These are phyloP conservation scores for Lagerstroemia fauriei DNA, from an alignment of 441 rosid species.

Conservation along the genomic window DNA sequence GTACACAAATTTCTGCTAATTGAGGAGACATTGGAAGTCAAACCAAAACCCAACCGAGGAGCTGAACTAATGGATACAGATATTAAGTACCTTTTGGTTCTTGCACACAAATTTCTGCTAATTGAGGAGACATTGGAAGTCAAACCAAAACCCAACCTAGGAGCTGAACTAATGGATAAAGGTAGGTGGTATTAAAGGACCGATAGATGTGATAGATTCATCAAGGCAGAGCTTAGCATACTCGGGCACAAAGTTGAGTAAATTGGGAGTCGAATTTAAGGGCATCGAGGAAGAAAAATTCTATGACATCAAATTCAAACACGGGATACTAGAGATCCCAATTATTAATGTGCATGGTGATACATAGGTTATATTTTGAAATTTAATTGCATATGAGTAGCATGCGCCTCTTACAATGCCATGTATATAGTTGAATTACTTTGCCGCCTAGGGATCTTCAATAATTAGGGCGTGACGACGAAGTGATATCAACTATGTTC, in stretches of 20 bases:
- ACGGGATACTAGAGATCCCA: slow-evolving; percentile 28
- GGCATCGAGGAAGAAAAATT: neutral
- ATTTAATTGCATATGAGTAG: slow-evolving; percentile 27
- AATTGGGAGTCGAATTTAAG: slow-evolving; percentile 30
- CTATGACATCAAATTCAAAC: slow-evolving; percentile 23
- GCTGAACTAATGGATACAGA: neutral
- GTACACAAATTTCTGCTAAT: neutral
- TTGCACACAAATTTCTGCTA: neutral
- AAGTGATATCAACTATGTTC: slow-evolving; percentile 9
- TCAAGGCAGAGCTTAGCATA: neutral
- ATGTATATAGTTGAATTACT: slow-evolving; percentile 22
- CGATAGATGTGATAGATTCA: too few relatives aligned
- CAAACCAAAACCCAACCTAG: neutral
- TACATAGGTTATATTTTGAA: neutral
- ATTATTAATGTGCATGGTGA: neutral
- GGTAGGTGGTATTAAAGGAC: neutral
- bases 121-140: neutral
- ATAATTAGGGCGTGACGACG: slow-evolving; percentile 10
- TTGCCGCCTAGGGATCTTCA: neutral
- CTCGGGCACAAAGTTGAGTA: slow-evolving; percentile 25
- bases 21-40: neutral
- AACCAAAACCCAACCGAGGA: neutral
- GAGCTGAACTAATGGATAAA: neutral
- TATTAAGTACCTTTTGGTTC: slow-evolving; percentile 10
- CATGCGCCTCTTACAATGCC: too few relatives aligned